These are phyloP conservation scores for Parathielavia appendiculata DNA, from an alignment of 495 filamentous ascomycete species.

Conservation along the genomic window DNA sequence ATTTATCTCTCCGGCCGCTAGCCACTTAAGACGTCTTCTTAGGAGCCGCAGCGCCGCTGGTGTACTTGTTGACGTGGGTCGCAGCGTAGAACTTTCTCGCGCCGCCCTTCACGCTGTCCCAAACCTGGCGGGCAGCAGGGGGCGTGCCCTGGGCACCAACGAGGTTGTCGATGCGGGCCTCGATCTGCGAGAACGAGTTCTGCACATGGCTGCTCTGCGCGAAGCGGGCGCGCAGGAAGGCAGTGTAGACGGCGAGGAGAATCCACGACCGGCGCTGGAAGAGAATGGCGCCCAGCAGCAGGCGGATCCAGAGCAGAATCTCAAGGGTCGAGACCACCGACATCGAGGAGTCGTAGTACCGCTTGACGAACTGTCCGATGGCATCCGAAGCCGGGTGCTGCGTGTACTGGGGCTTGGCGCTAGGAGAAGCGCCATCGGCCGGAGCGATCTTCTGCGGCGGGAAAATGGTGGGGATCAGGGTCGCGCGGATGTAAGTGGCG, in stretches of 20 bases:
- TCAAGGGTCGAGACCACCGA: constrained; percentile 72
- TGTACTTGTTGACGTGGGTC: constrained; percentile 71
- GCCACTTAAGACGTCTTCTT: constrained; percentile 45
- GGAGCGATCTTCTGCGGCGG: constrained; percentile 42
- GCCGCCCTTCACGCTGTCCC: constrained; percentile 73
- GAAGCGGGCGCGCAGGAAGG: constrained; percentile 86
- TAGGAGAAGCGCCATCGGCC: constrained; percentile 50
- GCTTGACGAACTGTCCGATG: constrained; percentile 91
- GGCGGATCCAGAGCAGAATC: constrained; percentile 74
- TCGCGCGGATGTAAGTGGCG: constrained; percentile 71
- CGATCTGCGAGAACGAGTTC: constrained; percentile 66
- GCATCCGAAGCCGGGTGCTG: constrained; percentile 66
- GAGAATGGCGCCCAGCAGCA: constrained; percentile 70
- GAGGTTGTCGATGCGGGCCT: constrained; percentile 69
- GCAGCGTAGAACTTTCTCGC: constrained; percentile 68
- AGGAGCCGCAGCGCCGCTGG: constrained; percentile 49
- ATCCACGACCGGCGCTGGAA: constrained; percentile 91
- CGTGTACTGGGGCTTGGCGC: constrained; percentile 56
- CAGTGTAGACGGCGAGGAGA: constrained; percentile 75
- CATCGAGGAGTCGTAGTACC: constrained; percentile 92
- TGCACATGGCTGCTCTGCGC: constrained; percentile 90
- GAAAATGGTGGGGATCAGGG: constrained; percentile 60
- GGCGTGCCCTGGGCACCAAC: constrained; percentile 83
- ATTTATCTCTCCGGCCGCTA: too few relatives aligned
- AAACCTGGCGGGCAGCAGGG: constrained; percentile 72